Conservation (phyloP, 2,329 filamentous ascomycete species). For the Septoria linicola region DNA sequence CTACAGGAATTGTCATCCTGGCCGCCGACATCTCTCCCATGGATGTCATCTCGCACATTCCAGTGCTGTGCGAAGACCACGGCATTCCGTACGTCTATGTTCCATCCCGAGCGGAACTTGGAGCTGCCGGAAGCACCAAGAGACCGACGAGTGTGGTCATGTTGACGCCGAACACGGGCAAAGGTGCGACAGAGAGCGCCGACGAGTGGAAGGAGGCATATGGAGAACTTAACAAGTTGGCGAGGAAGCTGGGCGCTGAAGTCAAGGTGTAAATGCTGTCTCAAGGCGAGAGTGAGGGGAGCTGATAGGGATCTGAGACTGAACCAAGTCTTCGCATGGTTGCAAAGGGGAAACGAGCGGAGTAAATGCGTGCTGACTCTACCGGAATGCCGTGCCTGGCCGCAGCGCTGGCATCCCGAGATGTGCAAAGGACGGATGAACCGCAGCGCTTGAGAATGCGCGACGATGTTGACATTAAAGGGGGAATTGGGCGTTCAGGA, state of each 20-base stretch:
- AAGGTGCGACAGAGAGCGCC: constrained; percentile 49
- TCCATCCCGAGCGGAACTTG: constrained; percentile 85
- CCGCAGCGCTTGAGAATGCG: too few relatives aligned
- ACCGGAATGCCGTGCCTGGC: too few relatives aligned
- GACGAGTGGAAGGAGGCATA: constrained; percentile 59
- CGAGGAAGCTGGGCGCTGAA: constrained; percentile 57
- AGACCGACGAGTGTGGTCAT: constrained; percentile 95
- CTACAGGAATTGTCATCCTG: constrained; percentile 78
- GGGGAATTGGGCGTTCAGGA: too few relatives aligned
- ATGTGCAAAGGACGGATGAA: too few relatives aligned
- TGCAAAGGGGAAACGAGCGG: too few relatives aligned
- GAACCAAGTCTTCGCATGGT: too few relatives aligned
- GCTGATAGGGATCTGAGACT: too few relatives aligned
- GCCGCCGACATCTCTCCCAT: constrained; percentile 97
- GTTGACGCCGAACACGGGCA: constrained; percentile 57
- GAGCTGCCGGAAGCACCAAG: constrained; percentile 91
- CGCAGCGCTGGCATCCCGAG: too few relatives aligned
- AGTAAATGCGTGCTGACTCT: too few relatives aligned
- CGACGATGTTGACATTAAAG: too few relatives aligned
- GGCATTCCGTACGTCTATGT: constrained; percentile 97
- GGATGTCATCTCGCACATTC: constrained; percentile 98
- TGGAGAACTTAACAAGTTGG: constrained; percentile 60
- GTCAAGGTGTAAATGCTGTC: constrained; percentile 52
- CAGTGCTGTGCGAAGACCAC: constrained; percentile 97
- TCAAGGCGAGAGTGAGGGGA: not conserved